Percentiles rank a stretch among this genome's conserved stretches.
These are phyloP conservation scores for Thinopyrum elongatum DNA, from an alignment of 176 grass and related monocot species.

Conservation along the genomic window DNA sequence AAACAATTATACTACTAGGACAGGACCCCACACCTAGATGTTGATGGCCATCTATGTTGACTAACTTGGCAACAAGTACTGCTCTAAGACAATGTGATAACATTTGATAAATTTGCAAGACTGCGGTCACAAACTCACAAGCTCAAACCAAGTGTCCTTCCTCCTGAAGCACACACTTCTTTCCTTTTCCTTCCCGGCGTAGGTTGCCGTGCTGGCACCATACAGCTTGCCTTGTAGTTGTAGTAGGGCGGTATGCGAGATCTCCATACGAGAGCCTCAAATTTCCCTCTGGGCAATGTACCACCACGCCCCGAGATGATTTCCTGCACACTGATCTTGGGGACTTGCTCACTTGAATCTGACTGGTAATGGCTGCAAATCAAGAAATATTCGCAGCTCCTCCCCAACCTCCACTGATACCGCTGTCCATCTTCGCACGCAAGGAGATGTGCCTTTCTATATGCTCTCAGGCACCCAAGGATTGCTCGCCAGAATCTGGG, in stretches of 20 bases:
- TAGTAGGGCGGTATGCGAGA: slow-evolving; percentile 10
- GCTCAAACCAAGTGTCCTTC: neutral
- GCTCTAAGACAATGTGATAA: neutral
- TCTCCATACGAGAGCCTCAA: neutral
- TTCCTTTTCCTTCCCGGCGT: neutral
- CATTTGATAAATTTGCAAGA: too few species aligned
- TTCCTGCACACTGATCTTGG: neutral
- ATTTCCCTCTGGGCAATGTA: neutral
- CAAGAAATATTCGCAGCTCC: neutral
- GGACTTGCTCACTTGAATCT: neutral
- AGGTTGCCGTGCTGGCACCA: neutral
- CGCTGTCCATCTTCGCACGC: neutral
- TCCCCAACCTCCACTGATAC: neutral
- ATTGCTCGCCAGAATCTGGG: neutral
- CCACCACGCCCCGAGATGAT: neutral
- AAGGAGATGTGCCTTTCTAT: neutral
- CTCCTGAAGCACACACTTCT: neutral
- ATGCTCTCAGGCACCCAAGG: neutral
- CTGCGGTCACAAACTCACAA: neutral
- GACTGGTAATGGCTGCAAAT: neutral
- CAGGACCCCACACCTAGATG: too few species aligned
- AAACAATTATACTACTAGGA: too few species aligned
- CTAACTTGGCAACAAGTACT: too few species aligned
- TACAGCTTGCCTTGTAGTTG: neutral
- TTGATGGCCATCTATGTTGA: too few species aligned